Evolutionary conservation across 2,329 filamentous ascomycete species (phyloP).

Genomic region (Phialophora tarda): DNA sequence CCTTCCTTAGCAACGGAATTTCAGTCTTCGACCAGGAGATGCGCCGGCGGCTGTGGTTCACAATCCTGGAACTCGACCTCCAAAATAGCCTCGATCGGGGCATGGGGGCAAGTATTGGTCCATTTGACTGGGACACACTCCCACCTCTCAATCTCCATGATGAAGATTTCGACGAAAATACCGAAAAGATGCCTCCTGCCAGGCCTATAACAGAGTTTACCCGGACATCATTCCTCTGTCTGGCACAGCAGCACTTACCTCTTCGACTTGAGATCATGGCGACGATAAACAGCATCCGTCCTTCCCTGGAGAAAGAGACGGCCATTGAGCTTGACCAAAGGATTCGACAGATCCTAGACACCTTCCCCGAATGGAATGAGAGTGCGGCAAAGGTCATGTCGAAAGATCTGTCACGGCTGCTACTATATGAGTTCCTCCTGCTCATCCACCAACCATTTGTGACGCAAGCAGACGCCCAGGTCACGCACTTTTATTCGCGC

Average conservation of each 20-base stretch:
- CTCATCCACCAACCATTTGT: slow-evolving; percentile 43
- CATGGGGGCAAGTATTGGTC: slow-evolving; percentile 55
- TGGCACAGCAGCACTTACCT: slow-evolving; percentile 39
- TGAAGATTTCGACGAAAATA: slow-evolving; percentile 37
- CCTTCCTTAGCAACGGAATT: slow-evolving; percentile 45
- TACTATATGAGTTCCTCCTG: slow-evolving; percentile 43
- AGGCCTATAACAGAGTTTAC: slow-evolving; percentile 40
- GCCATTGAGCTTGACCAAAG: slow-evolving; percentile 41
- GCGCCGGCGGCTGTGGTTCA: slow-evolving; percentile 63
- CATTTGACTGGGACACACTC: slow-evolving; percentile 55
- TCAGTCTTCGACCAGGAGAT: slow-evolving; percentile 58
- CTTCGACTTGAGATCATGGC: slow-evolving; percentile 42
- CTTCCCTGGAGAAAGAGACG: slow-evolving; percentile 39
- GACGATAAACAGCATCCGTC: slow-evolving; percentile 41
- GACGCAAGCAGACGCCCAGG: slow-evolving; percentile 35
- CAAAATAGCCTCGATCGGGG: slow-evolving; percentile 62
- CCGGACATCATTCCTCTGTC: slow-evolving; percentile 40
- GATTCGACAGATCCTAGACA: slow-evolving; percentile 39
- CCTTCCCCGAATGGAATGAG: slow-evolving; percentile 39
- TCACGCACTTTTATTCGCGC: slow-evolving; percentile 41
- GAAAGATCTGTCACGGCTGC: slow-evolving; percentile 38
- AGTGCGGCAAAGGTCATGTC: slow-evolving; percentile 27
- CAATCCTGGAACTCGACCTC: slow-evolving; percentile 62
- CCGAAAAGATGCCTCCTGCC: slow-evolving; percentile 32
- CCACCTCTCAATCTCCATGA: slow-evolving; percentile 49